phyloP scores from a whole-genome alignment of 1,139 yeast species.

The Yamadazyma sp. region DNA sequence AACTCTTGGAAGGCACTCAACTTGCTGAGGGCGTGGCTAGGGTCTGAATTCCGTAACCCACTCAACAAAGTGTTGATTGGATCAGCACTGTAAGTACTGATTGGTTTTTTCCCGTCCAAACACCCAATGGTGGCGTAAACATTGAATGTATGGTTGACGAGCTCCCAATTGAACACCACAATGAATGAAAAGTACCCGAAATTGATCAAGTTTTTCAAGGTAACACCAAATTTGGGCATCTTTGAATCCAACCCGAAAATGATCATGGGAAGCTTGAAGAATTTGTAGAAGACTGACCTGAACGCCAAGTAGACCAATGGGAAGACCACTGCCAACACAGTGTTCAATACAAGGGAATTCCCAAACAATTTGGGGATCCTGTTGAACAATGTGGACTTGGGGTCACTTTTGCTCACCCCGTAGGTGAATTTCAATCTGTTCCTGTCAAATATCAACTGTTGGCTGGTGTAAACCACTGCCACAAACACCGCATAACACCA shows the following conservation, averaged over 20 bases:
- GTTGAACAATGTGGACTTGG: slow-evolving; percentile 35
- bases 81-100: slow-evolving; percentile 67
- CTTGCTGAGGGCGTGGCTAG: slow-evolving; percentile 55
- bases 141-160: slow-evolving; percentile 60
- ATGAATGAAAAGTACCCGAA: slow-evolving; percentile 41
- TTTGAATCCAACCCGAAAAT: slow-evolving; percentile 36
- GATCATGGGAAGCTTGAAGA: slow-evolving; percentile 25
- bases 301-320: slow-evolving; percentile 50
- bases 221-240: slow-evolving; percentile 34
- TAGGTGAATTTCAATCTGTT: slow-evolving; percentile 56
- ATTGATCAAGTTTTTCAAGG: slow-evolving; percentile 35
- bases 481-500: slow-evolving; percentile 38
- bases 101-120: slow-evolving; percentile 66
- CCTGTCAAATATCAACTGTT: slow-evolving; percentile 58
- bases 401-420: slow-evolving; percentile 44
- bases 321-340: slow-evolving; percentile 26
- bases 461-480: slow-evolving; percentile 52
- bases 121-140: slow-evolving; percentile 86
- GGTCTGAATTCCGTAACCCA: slow-evolving; percentile 57
- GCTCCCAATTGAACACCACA: slow-evolving; percentile 55
- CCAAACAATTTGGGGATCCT: slow-evolving; percentile 35
- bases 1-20: slow-evolving; percentile 76
- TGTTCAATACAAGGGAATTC: slow-evolving; percentile 36
- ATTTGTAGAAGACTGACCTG: slow-evolving; percentile 47
- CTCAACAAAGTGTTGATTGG: slow-evolving; percentile 73